These are phyloP conservation scores for Fraxinus pennsylvanica DNA, from an alignment of 257 asterid genomes.

Conservation along the genomic window DNA sequence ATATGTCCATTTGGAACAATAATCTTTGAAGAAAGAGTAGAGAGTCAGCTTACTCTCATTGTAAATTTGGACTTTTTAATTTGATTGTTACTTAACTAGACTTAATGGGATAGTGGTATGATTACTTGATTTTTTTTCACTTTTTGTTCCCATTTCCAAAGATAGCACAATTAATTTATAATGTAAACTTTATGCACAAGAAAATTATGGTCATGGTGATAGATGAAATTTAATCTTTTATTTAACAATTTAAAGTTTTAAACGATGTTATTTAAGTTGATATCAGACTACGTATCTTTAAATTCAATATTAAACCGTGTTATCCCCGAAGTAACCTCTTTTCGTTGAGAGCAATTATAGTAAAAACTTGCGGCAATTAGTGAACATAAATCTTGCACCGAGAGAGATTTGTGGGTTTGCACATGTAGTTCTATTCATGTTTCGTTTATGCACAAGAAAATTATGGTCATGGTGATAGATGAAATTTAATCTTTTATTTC, in stretches of 20 bases:
- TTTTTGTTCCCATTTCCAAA: conserved; percentile 18
- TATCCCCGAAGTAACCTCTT: too few relatives aligned
- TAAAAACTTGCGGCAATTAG: too few relatives aligned
- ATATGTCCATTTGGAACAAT: conserved; percentile 34
- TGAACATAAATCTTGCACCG: too few relatives aligned
- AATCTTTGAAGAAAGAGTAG: conserved; percentile 24
- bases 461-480: conserved; percentile 6
- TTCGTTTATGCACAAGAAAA: neutral
- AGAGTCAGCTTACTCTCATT: conserved; percentile 45
- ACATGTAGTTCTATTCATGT: neutral
- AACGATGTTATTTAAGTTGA: too few relatives aligned
- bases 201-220: neutral
- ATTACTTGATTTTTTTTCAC: conserved; percentile 10
- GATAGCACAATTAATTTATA: conserved; percentile 11
- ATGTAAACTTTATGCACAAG: conserved; percentile 15
- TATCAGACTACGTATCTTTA: too few relatives aligned
- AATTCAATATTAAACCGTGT: too few relatives aligned
- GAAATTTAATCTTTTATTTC: neutral
- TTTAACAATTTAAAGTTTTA: too few relatives aligned
- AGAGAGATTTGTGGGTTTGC: neutral
- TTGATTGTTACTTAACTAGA: conserved; percentile 27
- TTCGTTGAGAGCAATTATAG: too few relatives aligned
- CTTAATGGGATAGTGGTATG: conserved; percentile 28
- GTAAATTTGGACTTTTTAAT: conserved; percentile 39
- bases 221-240: neutral